Percentiles rank a stretch among this genome's conserved stretches.
These are phyloP conservation scores for Simmondsia chinensis DNA, from an alignment of 148 eudicot genomes.

Conservation along the genomic window DNA sequence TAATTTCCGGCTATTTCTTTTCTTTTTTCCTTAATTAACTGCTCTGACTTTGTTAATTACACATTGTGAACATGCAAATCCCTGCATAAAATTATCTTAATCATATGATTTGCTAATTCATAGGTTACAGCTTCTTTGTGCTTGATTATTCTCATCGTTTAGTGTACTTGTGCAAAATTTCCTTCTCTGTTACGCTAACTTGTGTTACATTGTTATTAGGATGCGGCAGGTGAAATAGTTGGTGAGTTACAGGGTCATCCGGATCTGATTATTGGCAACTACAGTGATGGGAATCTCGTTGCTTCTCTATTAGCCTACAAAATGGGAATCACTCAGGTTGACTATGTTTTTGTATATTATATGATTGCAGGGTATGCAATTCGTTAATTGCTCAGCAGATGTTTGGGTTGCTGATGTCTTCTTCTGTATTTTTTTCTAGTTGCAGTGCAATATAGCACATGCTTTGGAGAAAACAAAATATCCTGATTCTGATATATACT, in stretches of 20 bases:
- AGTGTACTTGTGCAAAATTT: too few relatives aligned
- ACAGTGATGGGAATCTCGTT: slow-evolving; percentile 96
- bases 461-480: slow-evolving; percentile 98
- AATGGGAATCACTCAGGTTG: slow-evolving; percentile 94
- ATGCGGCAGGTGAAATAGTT: slow-evolving; percentile 77
- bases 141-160: too few relatives aligned
- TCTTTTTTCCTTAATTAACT: too few relatives aligned
- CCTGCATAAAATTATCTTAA: too few relatives aligned
- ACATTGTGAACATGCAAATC: too few relatives aligned
- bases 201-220: slow-evolving; percentile 32
- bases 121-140: too few relatives aligned
- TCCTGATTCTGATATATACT: slow-evolving; percentile 94
- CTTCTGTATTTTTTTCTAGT: slow-evolving; percentile 1
- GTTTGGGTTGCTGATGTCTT: slow-evolving; percentile 1
- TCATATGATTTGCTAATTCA: too few relatives aligned
- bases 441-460: slow-evolving; percentile 91
- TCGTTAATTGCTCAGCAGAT: too few relatives aligned
- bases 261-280: slow-evolving; percentile 89
- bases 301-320: slow-evolving; percentile 77
- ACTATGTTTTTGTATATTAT: not conserved
- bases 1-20: too few relatives aligned
- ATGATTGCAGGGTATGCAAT: too few relatives aligned
- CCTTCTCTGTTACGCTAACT: not conserved
- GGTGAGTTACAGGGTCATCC: slow-evolving; percentile 87
- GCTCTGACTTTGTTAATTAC: too few relatives aligned